These are phyloP conservation scores for Arabidopsis thaliana DNA, from an alignment of 345 rosid species.

Conservation along the genomic window TAIR10.1 NC_003076.8:4777001-4777500, in stretches of 20 bases:
- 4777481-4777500: conserved; percentile 1
- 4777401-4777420: conserved; percentile 4
- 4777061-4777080: conserved; percentile 61
- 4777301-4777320: not conserved
- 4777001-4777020: conserved; percentile 2
- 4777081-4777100: conserved; percentile 46
- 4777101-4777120: conserved; percentile 49
- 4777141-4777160: not conserved
- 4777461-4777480: conserved; percentile 15
- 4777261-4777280: not conserved
- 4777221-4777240: not conserved
- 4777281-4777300: conserved; percentile 20
- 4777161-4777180: not conserved
- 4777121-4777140: conserved; percentile 64
- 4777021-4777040: conserved; percentile 8
- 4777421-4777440: not conserved
- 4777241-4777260: not conserved
- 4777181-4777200: not conserved
- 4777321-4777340: not conserved
- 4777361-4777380: conserved; percentile 33
- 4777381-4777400: conserved; percentile 20
- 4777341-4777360: conserved; percentile 4
- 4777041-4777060: conserved; percentile 66
- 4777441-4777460: not conserved
- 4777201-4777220: not conserved